phyloP scores from a whole-genome alignment of 148 eudicot species.

The Drosera capensis region DNA sequence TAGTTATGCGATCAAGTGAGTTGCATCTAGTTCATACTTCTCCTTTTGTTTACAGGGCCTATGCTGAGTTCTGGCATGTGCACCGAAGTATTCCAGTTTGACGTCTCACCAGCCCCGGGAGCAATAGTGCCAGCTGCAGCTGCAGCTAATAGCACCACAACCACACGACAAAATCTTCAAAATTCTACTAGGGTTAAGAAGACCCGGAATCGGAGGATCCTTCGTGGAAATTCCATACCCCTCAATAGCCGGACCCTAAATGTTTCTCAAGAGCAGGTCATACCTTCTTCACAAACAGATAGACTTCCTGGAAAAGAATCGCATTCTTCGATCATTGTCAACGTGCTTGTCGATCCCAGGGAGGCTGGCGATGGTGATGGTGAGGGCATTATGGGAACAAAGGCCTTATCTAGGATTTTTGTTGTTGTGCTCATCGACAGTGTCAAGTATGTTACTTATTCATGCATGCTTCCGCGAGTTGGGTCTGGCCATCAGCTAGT shows the following conservation, averaged over 20 bases:
- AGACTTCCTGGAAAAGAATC: conserved; percentile 31
- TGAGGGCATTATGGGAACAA: conserved; percentile 55
- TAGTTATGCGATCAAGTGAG: background rate
- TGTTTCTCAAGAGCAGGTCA: conserved; percentile 23
- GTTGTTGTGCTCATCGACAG: conserved; percentile 93
- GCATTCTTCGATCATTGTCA: conserved; percentile 69
- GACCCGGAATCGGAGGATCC: conserved; percentile 67
- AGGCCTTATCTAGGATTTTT: conserved; percentile 65
- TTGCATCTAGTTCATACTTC: background rate
- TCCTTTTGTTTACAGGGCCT: conserved; percentile 41
- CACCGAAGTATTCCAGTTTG: conserved; percentile 95
- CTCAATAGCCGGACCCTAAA: conserved; percentile 30
- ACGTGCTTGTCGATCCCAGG: conserved; percentile 89
- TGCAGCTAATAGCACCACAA: conserved; percentile 22
- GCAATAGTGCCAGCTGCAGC: conserved; percentile 58
- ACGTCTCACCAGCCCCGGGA: conserved; percentile 60
- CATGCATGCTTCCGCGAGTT: conserved; percentile 85
- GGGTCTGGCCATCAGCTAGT: conserved; percentile 56
- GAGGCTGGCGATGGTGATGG: conserved; percentile 58
- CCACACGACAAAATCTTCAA: conserved; percentile 12
- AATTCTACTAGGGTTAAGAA: conserved; percentile 37
- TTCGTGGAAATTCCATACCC: conserved; percentile 44
- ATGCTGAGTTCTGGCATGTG: conserved; percentile 95
- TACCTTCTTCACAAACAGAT: conserved; percentile 26
- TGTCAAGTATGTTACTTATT: conserved; percentile 91